Evolutionary conservation across 2,329 filamentous ascomycete genomes (phyloP), one percentile per base, ranked within the genome.

Genomic region (Diaporthe nobilis): DNA sequence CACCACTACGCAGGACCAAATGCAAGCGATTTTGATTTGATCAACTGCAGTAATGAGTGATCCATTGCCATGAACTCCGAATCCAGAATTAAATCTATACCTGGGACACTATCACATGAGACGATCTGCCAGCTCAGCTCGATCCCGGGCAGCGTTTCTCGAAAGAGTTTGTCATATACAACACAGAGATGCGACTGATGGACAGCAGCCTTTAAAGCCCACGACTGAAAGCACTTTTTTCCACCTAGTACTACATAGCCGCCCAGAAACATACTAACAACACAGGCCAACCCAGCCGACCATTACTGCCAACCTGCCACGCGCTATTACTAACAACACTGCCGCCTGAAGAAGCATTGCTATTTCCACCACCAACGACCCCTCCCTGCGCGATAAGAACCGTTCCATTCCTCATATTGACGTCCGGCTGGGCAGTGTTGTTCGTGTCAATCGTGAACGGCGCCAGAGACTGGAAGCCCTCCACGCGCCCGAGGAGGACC

Each of bases 371-470:
- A 37, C 42, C 44, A 3, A 67, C 34, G 17, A 65, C 71, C 13
- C 71, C 71, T 44, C 71, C 71, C 17, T 73, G 49, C 5, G 39
- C 28, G 13, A 73, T 67, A 9, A 55, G 5, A 9, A 67, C 58
- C 6, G 71, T 73, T 2, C 60, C 71, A 28, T 73, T 73, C 3
- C 71, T 60, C 60, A 73, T 55, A 17, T 51, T 34, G 5, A n/a
- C 28, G 3, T 34, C n/a, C 13, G 71, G 71, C 47, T 73, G 71
- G 4, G 49, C 47, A 22, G 71, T 73, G 12, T 73, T 73, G 9
- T 67, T 67, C 47, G 42, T 73, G 65, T 74, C 75, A 17, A 34
- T 76, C 8, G 72, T 76, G 39, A 76, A 76, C 4, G 75, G 65
- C 9, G 49, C 42, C 65, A 51, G 17, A 25, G 72, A 75, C n/a